phyloP scores from a whole-genome alignment of 2,329 filamentous ascomycete genomes.

The Calonectria pseudoturangicola region DNA sequence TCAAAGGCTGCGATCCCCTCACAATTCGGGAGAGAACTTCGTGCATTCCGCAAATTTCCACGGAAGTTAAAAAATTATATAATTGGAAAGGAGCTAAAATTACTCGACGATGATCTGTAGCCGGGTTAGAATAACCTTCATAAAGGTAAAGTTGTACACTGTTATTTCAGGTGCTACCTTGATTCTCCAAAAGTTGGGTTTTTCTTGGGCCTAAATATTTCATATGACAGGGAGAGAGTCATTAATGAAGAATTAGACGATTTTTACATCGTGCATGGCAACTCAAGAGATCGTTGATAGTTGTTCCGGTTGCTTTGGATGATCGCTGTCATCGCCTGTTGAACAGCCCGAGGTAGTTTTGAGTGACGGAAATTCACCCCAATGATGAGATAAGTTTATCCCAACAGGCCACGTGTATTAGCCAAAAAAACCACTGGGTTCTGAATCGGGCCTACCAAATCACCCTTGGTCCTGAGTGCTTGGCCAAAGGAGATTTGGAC shows the following conservation, averaged over 20 bases:
- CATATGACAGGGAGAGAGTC: not conserved
- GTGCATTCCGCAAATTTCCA: too few relatives aligned
- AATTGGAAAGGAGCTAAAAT: not conserved
- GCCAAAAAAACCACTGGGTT: not conserved
- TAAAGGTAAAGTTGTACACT: not conserved
- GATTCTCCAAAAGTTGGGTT: not conserved
- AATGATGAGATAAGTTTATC: not conserved
- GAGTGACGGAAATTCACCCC: not conserved
- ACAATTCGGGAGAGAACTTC: too few relatives aligned
- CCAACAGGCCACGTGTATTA: not conserved
- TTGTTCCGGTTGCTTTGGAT: slow-evolving; percentile 30
- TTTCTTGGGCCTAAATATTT: not conserved
- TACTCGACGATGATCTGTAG: not conserved
- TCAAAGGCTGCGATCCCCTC: too few relatives aligned
- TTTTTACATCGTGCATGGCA: not conserved
- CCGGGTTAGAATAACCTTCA: not conserved
- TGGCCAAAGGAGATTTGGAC: not conserved
- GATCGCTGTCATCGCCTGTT: not conserved
- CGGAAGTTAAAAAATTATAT: too few relatives aligned
- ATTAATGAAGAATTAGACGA: not conserved
- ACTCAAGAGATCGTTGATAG: not conserved
- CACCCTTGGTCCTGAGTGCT: not conserved
- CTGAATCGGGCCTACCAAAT: not conserved
- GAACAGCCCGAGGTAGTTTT: not conserved
- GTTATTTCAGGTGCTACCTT: not conserved